These are phyloP conservation scores for Phytophthora fragariae DNA, from an alignment of 352 stramenopile species.

Conservation along the genomic window DNA sequence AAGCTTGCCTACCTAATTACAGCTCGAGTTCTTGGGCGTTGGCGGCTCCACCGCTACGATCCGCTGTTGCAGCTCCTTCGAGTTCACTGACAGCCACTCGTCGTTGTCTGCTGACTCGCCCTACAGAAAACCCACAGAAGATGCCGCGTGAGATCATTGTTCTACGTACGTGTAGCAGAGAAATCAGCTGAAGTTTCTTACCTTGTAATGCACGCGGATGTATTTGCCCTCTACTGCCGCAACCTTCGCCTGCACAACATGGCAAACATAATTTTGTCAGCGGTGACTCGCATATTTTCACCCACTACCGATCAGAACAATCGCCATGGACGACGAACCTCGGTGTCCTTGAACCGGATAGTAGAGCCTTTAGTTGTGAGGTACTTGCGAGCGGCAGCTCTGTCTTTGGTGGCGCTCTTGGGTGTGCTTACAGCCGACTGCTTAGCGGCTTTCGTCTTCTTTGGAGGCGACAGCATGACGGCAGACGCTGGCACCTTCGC, in stretches of 20 bases:
- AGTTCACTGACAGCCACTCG: conserved; percentile 72
- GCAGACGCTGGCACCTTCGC: conserved; percentile 24
- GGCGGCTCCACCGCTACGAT: conserved; percentile 55
- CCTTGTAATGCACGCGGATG: conserved; percentile 85
- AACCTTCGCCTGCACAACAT: conserved; percentile 58
- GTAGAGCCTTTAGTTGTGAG: conserved; percentile 71
- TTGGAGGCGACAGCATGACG: conserved; percentile 29
- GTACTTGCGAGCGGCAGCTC: conserved; percentile 43
- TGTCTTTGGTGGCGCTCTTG: conserved; percentile 39
- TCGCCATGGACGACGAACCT: conserved; percentile 41
- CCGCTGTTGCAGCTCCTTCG: conserved; percentile 50
- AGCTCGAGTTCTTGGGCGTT: conserved; percentile 22
- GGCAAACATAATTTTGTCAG: conserved; percentile 19
- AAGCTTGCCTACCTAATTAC: conserved; percentile 8
- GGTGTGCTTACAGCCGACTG: conserved; percentile 24
- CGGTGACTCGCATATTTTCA: neutral
- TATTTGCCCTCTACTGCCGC: conserved; percentile 75
- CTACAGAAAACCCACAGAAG: conserved; percentile 19
- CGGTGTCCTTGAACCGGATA: conserved; percentile 69
- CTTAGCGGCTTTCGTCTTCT: conserved; percentile 30
- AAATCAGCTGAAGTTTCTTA: conserved; percentile 14
- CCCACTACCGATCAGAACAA: conserved; percentile 4
- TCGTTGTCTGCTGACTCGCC: conserved; percentile 71
- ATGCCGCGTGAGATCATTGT: neutral
- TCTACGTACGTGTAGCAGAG: neutral